Evolutionary conservation across 2,329 filamentous ascomycete genomes (phyloP).

Genomic region (Beauveria australis): DNA sequence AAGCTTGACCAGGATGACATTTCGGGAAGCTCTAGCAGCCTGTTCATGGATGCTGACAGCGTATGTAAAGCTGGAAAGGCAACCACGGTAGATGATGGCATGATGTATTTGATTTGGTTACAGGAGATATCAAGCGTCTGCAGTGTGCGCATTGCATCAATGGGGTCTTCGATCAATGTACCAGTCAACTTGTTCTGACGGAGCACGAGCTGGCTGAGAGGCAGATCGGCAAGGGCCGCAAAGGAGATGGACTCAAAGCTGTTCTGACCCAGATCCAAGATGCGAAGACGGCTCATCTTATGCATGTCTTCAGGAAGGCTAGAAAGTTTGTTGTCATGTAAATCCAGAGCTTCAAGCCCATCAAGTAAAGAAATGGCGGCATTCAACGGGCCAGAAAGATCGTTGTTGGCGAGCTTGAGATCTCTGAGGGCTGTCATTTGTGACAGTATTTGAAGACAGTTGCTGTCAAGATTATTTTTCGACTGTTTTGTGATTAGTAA

Average conservation of each 20-base stretch:
- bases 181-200: constrained; percentile 73
- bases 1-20: constrained; percentile 67
- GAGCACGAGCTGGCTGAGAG: constrained; percentile 64
- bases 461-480: constrained; percentile 70
- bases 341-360: constrained; percentile 70
- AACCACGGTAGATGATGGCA: constrained; percentile 37
- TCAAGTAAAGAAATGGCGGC: constrained; percentile 53
- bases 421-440: constrained; percentile 68
- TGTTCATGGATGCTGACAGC: constrained; percentile 73
- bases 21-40: constrained; percentile 63
- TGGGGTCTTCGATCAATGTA: constrained; percentile 56
- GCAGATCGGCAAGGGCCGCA: constrained; percentile 55
- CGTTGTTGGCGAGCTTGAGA: constrained; percentile 72
- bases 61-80: constrained; percentile 63
- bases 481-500: constrained; percentile 30
- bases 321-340: constrained; percentile 73
- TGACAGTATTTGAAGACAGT: constrained; percentile 62
- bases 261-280: constrained; percentile 76
- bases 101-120: constrained; percentile 59
- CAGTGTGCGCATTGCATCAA: constrained; percentile 52
- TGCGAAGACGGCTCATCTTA: constrained; percentile 60
- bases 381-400: constrained; percentile 60
- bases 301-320: constrained; percentile 59
- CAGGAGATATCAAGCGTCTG: constrained; percentile 70
- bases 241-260: constrained; percentile 64